Evolutionary conservation across 108 stramenopile genomes (phyloP), one percentile per base, ranked within the genome.

Genomic region (Conticribra guillardii): DNA sequence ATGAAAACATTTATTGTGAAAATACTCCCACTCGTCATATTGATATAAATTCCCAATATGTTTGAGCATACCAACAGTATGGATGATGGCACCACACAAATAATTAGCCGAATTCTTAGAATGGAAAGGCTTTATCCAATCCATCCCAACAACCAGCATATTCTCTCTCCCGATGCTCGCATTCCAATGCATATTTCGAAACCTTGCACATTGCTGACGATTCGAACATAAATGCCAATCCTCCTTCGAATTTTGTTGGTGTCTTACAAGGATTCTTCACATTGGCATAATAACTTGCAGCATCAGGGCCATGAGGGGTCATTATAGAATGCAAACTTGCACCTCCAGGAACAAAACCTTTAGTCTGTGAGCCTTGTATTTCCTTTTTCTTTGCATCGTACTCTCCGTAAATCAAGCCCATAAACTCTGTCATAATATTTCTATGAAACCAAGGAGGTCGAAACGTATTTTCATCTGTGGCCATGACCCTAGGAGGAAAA

Each of bases 191-290:
- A 51, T 71, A 79, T 34, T 79, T 54, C 17, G 82, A 81, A 18
- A 94, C 44, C 46, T 70, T 73, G 46, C 96, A 69, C 64, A 87
- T 80, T n/a, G 76, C 82, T 18, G 78, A 82, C 4, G 90, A 95
- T 76, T 98, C 97, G 80, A 97, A 98, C 96, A 98, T 97, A 74
- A 98, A 98, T 18, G 97, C 97, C 41, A 98, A 65, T 2, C 97
- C 97, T 14, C 79, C 77, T 27, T 89, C 74, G 73, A 94, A 96
- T 45, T 84, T 85, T 3, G 69, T 54, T 2, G 97, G 96, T 30
- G 64, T 57, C 51, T 91, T 63, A 21, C 85, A 84, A 9, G 64
- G 72, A 60, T 89, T 84, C 14, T 55, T 51, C 0, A 76, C 71
- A 41, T 85, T 84, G n/a, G 89, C 93, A 47, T 68, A 55, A 56